Evolutionary conservation across 2,329 filamentous ascomycete genomes (phyloP).

Genomic region (Aspergillus sp.): DNA sequence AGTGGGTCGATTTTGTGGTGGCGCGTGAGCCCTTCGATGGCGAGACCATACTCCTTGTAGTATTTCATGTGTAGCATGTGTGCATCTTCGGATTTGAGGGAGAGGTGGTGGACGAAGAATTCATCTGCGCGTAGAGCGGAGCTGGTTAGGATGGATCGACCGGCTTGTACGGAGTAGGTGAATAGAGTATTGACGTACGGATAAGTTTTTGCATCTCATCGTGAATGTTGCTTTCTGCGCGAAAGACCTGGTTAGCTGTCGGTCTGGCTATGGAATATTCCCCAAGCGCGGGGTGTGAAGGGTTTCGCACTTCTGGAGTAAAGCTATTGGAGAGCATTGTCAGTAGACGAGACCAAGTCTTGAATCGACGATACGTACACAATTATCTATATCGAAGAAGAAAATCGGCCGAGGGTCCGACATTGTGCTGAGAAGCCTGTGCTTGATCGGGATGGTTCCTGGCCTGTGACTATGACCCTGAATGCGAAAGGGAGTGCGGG

Average conservation of each 20-base stretch:
- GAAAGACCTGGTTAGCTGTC: constrained; percentile 5
- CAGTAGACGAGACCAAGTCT: constrained; percentile 9
- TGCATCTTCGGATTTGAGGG: constrained; percentile 74
- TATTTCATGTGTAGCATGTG: constrained; percentile 83
- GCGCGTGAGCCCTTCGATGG: constrained; percentile 88
- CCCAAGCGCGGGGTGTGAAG: not conserved
- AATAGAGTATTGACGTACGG: constrained; percentile 36
- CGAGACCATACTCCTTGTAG: constrained; percentile 94
- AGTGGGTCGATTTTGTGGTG: constrained; percentile 94
- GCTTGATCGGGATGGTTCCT: constrained; percentile 17
- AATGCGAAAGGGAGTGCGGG: constrained; percentile 5
- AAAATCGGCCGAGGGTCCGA: constrained; percentile 54
- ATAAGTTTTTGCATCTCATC: constrained; percentile 87
- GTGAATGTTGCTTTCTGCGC: constrained; percentile 71
- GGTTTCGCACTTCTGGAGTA: constrained; percentile 73
- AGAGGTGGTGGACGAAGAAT: constrained; percentile 69
- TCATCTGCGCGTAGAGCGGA: constrained; percentile 43
- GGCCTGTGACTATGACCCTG: constrained; percentile 20
- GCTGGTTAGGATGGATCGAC: not conserved
- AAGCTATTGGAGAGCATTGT: constrained; percentile 49
- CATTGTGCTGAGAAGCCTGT: constrained; percentile 15
- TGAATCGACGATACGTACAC: constrained; percentile 51
- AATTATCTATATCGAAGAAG: constrained; percentile 97
- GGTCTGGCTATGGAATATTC: not conserved
- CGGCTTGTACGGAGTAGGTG: not conserved